phyloP scores from a whole-genome alignment of 2,329 filamentous ascomycete species.

The Penicillium hordei region DNA sequence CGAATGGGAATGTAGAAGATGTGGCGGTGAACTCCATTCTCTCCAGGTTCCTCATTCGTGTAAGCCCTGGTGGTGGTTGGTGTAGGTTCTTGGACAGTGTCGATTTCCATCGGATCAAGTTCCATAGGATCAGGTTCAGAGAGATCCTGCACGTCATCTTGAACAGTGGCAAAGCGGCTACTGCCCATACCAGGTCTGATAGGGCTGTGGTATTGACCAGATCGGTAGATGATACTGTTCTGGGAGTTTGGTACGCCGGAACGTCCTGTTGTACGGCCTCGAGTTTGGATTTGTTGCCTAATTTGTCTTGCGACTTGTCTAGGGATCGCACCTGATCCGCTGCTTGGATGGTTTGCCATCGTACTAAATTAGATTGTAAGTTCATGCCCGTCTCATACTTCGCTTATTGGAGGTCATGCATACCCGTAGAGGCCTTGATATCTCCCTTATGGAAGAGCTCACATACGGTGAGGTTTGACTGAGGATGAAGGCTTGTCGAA shows the following conservation, averaged over 20 bases:
- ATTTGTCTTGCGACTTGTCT: not conserved
- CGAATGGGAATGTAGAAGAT: not conserved
- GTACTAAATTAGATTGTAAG: not conserved
- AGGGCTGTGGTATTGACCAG: not conserved
- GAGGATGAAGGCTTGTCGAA: not conserved
- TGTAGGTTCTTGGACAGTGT: not conserved
- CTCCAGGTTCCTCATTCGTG: not conserved
- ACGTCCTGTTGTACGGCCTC: not conserved
- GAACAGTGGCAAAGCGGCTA: not conserved
- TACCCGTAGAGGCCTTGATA: not conserved
- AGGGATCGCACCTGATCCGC: not conserved
- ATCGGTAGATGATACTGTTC: not conserved
- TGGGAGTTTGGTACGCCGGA: not conserved
- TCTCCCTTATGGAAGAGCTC: not conserved
- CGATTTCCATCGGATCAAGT: not conserved
- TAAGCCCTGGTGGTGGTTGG: not conserved
- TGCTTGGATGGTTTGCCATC: not conserved
- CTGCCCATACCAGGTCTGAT: not conserved
- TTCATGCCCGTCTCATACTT: not conserved
- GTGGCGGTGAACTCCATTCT: not conserved
- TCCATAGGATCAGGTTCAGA: not conserved
- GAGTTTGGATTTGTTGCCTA: not conserved
- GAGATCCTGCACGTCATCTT: not conserved
- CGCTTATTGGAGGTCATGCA: not conserved
- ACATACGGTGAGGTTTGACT: not conserved